Evolutionary conservation across 2,329 filamentous ascomycete species (phyloP).

Genomic region (Trichoderma sp.): DNA sequence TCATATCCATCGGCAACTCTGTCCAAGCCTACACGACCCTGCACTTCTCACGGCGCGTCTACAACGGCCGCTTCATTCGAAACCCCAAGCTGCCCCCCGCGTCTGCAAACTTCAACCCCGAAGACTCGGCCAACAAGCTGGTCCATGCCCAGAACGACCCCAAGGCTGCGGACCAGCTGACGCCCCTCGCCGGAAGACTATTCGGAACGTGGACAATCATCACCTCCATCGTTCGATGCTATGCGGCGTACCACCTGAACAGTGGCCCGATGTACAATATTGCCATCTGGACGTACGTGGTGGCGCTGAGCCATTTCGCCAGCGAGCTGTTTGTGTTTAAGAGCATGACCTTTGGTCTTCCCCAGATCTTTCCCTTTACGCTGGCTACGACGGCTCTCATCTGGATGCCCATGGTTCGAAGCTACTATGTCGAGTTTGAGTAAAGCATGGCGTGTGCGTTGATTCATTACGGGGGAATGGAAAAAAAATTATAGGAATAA

Average conservation of each 20-base stretch:
- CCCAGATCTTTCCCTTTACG: constrained; percentile 60
- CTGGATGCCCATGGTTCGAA: constrained; percentile 71
- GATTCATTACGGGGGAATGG: neutral
- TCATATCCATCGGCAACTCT: constrained; percentile 82
- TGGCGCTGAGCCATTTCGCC: constrained; percentile 78
- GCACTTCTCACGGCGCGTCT: constrained; percentile 83
- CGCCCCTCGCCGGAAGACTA: constrained; percentile 74
- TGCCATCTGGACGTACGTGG: constrained; percentile 77
- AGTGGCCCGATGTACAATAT: constrained; percentile 76
- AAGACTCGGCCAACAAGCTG: constrained; percentile 59
- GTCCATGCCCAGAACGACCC: constrained; percentile 49
- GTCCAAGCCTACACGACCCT: constrained; percentile 82
- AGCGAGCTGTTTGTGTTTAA: constrained; percentile 81
- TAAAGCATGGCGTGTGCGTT: constrained; percentile 29
- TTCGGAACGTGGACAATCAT: constrained; percentile 90
- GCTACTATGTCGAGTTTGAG: constrained; percentile 63
- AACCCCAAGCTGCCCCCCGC: constrained; percentile 51
- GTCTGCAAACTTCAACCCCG: constrained; percentile 51
- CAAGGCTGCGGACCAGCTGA: constrained; percentile 64
- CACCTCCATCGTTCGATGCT: constrained; percentile 74
- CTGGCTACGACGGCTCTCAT: constrained; percentile 55
- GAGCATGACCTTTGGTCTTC: constrained; percentile 67
- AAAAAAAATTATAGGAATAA: neutral
- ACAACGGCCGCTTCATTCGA: constrained; percentile 66
- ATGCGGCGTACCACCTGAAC: constrained; percentile 81